Evolutionary conservation across 176 grass and related monocot genomes (phyloP).

Genomic region (Musa schizocarpa): DNA sequence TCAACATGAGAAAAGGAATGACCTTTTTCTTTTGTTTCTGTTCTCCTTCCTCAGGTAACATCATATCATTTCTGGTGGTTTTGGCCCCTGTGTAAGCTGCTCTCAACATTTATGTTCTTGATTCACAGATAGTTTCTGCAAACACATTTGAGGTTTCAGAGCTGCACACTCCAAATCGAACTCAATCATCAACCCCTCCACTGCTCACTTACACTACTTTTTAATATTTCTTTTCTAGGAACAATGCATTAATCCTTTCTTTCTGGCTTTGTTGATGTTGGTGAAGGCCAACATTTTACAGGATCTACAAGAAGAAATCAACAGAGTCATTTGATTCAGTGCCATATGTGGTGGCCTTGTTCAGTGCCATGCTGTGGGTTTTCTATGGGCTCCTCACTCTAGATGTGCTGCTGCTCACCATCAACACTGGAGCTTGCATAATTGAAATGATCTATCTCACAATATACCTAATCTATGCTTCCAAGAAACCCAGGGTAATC

Average conservation of each 20-base stretch:
- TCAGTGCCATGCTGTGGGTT: slow-evolving; percentile 87
- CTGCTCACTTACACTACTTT: too few species aligned
- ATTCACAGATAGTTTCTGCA: not conserved
- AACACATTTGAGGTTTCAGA: not conserved
- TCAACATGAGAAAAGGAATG: not conserved
- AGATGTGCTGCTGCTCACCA: slow-evolving; percentile 65
- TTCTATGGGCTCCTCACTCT: slow-evolving; percentile 60
- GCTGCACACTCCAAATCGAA: too few species aligned
- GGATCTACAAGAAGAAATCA: slow-evolving; percentile 77
- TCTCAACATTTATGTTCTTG: not conserved
- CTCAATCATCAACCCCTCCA: too few species aligned
- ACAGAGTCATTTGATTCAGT: slow-evolving; percentile 77
- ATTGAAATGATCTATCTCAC: slow-evolving; percentile 49
- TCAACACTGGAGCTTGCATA: slow-evolving; percentile 46
- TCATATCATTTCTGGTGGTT: slow-evolving; percentile 61
- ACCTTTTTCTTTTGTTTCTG: not conserved
- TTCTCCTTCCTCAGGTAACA: slow-evolving; percentile 42
- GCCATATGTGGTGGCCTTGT: slow-evolving; percentile 62
- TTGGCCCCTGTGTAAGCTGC: slow-evolving; percentile 57
- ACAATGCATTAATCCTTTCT: too few species aligned
- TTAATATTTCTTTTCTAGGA: too few species aligned
- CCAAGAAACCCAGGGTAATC: slow-evolving; percentile 35
- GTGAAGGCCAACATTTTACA: slow-evolving; percentile 55
- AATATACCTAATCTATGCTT: slow-evolving; percentile 63
- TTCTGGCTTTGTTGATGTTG: too few species aligned